These are phyloP conservation scores for Ceratocystiopsis sp. DNA, from an alignment of 2,329 filamentous ascomycete genomes.

Conservation along the genomic window DNA sequence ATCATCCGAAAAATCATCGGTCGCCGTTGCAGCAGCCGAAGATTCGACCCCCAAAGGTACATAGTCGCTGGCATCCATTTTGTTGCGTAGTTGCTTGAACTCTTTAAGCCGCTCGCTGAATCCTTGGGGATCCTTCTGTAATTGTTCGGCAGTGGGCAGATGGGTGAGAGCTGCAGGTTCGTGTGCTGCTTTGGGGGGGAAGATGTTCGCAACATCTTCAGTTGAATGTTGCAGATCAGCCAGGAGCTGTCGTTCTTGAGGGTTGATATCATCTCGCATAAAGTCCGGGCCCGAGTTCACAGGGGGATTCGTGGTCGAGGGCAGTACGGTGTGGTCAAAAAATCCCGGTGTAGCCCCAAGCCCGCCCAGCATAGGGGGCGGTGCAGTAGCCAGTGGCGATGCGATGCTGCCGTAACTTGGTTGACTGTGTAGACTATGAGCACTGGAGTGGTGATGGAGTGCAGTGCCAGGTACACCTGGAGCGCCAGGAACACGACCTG, in stretches of 20 bases:
- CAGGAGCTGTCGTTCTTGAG: conserved; percentile 35
- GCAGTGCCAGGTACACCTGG: conserved; percentile 23
- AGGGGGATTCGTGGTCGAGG: conserved; percentile 23
- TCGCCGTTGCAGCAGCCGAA: no score
- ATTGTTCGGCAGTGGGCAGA: conserved; percentile 32
- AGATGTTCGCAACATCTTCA: no score
- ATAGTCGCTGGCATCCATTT: no score
- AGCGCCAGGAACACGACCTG: conserved; percentile 11
- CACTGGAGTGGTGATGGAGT: conserved; percentile 86
- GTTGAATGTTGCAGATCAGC: conserved; percentile 23
- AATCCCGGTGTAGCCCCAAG: conserved; percentile 49
- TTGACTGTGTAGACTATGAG: conserved; percentile 90
- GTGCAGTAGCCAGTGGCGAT: conserved; percentile 52
- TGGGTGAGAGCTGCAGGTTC: conserved; percentile 20
- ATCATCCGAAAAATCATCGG: no score
- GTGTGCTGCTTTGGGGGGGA: no score
- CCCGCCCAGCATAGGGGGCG: conserved; percentile 35
- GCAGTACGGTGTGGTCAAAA: conserved; percentile 42
- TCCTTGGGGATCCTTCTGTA: conserved; percentile 37
- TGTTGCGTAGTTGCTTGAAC: conserved; percentile 48
- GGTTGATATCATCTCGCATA: conserved; percentile 50
- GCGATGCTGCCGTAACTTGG: conserved; percentile 91
- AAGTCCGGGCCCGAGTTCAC: conserved; percentile 31
- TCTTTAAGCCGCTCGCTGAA: conserved; percentile 62
- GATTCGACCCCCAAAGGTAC: no score